phyloP scores from a whole-genome alignment of 805 yeast species.

The Ogataea pignaliae region DNA sequence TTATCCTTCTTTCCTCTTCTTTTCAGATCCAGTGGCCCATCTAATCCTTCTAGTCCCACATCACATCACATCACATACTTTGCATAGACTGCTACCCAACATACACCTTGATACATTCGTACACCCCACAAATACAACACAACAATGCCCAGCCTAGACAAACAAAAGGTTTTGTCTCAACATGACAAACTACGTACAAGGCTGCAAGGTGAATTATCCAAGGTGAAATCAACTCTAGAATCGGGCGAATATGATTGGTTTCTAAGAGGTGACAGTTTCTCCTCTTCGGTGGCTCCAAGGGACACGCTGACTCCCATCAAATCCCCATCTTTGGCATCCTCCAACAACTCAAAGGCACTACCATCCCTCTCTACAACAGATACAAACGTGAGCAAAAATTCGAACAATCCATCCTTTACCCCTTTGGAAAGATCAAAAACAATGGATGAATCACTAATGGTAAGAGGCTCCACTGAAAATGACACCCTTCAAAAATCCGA shows the following conservation, averaged over 20 bases:
- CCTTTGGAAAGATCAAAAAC: slow-evolving; percentile 23
- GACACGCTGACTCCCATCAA: slow-evolving; percentile 18
- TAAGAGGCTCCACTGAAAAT: slow-evolving; percentile 8
- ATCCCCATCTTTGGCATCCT: slow-evolving; percentile 23
- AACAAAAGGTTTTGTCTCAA: slow-evolving; percentile 8
- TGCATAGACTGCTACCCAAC: too few species aligned
- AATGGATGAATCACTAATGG: slow-evolving; percentile 17
- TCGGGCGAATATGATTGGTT: slow-evolving; percentile 30
- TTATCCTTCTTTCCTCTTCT: too few species aligned
- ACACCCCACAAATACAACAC: too few species aligned
- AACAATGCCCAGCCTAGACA: too few species aligned
- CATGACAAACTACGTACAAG: slow-evolving; percentile 27
- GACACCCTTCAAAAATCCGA: slow-evolving; percentile 1
- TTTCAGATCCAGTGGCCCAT: too few species aligned
- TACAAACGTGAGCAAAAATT: slow-evolving; percentile 5
- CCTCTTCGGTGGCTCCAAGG: slow-evolving; percentile 3
- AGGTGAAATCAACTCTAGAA: slow-evolving; percentile 16
- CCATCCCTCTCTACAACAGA: slow-evolving; percentile 22
- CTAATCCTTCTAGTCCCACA: too few species aligned
- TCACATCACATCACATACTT: too few species aligned
- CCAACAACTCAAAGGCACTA: slow-evolving; percentile 22
- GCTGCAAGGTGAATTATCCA: slow-evolving; percentile 25
- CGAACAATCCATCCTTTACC: slow-evolving; percentile 7
- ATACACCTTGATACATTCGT: too few species aligned
- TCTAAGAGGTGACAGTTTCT: slow-evolving; percentile 17